Base-by-base conservation (phyloP, 306 rosid species). In the Acmispon strigosus region DNA sequence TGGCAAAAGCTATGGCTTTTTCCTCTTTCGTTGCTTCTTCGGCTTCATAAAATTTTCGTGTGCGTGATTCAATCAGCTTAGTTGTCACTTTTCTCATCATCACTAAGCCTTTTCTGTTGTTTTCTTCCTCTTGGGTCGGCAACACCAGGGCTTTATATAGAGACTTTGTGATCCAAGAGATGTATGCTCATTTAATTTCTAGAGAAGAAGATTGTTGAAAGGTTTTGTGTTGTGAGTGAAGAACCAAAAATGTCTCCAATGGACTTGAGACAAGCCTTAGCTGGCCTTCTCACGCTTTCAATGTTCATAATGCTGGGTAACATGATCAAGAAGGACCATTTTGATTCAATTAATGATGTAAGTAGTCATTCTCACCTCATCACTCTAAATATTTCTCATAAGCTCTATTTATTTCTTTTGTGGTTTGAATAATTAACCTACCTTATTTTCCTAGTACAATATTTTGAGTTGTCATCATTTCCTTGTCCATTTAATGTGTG, bases 251-350 rank as follows among this genome's bases (percentile, higher is more conserved):
- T 82, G 78, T 34, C 51, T 2, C 37, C 44, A 8, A 70, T 78
- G 81, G 83, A 82, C 10, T 59, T 82, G 76, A 77, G 78, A 62
- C 80, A 82, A 57, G 74, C 78, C 1, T 63, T 77, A 0, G 83
- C 74, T 56, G 86, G 86, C 1, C 63, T 82, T 60, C 78, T 82
- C 5, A 82, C 86, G 14, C 78, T 78, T 8, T 78, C 83, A 8
- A 78, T 82, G 86, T 78, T 82, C 80, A 75, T 82, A 39, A 78
- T 82, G 86, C 48, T 82, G 19, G 83, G 83, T 0, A 75, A 83
- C 44, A 75, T 83, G 86, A 57, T 79, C 81, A 83, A 83, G 72
- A 83, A 66, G 51, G 81, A 83, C 37, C 86, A 83, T 47, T 52
- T 83, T 47, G 84, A 83, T 70, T 9, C 81, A 4, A 3, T 18